These are phyloP conservation scores for Glebionis coronaria DNA, from an alignment of 129 eudicot species.

Conservation along the genomic window DNA sequence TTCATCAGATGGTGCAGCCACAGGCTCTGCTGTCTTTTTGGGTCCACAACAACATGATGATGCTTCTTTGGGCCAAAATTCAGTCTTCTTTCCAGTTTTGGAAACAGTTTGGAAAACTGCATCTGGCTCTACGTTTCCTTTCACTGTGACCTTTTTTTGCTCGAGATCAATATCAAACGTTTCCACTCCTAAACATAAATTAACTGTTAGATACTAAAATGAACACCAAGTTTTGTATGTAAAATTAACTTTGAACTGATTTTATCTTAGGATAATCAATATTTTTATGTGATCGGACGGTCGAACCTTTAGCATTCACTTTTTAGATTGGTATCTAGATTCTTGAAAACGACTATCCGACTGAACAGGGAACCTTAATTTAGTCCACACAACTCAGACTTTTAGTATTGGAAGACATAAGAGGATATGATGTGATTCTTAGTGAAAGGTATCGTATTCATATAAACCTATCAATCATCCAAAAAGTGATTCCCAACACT, in stretches of 20 bases:
- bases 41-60: constrained; percentile 34
- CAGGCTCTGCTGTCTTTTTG: constrained; percentile 24
- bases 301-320: too few species aligned
- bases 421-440: background rate
- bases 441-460: constrained; percentile 27
- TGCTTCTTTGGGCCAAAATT: constrained; percentile 69
- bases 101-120: constrained; percentile 87
- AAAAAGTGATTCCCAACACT: constrained; percentile 11
- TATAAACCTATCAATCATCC: background rate
- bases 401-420: background rate
- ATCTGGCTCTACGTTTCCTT: constrained; percentile 83
- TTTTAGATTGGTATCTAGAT: too few species aligned
- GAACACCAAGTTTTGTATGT: background rate
- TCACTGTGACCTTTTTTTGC: constrained; percentile 87
- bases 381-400: background rate
- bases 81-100: constrained; percentile 82
- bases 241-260: too few species aligned
- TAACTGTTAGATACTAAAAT: background rate
- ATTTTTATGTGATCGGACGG: background rate
- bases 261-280: background rate
- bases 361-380: too few species aligned
- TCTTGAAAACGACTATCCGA: too few species aligned
- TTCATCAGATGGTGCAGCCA: constrained; percentile 22
- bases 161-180: constrained; percentile 70
- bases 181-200: constrained; percentile 58